Evolutionary conservation across 257 asterid species (phyloP).

Genomic region (Hygrophila difformis): DNA sequence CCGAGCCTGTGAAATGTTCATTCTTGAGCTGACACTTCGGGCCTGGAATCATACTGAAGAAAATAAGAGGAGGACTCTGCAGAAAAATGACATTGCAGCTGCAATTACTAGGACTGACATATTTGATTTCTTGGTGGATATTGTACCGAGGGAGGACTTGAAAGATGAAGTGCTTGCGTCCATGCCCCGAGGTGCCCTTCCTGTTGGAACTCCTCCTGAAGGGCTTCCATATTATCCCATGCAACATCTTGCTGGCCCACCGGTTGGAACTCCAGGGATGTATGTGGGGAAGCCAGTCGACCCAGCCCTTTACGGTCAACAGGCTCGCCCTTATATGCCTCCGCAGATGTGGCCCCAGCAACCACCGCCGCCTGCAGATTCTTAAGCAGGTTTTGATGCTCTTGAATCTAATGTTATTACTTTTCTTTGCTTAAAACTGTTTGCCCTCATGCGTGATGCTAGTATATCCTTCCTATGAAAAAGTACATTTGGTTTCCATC

Average conservation of each 20-base stretch:
- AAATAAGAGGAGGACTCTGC: constrained; percentile 93
- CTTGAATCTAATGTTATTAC: constrained; percentile 1
- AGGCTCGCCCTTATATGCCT: constrained; percentile 76
- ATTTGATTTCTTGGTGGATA: constrained; percentile 91
- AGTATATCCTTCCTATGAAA: neutral
- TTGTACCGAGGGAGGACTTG: constrained; percentile 91
- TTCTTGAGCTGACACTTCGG: constrained; percentile 85
- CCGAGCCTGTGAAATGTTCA: constrained; percentile 96
- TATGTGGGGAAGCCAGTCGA: constrained; percentile 84
- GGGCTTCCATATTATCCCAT: constrained; percentile 85
- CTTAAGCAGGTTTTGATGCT: constrained; percentile 38
- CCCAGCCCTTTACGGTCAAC: constrained; percentile 70
- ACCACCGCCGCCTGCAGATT: constrained; percentile 67
- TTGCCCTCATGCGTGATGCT: neutral
- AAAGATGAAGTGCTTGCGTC: constrained; percentile 94
- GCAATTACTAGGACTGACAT: constrained; percentile 95
- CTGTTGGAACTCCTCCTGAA: constrained; percentile 75
- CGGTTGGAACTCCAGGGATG: constrained; percentile 64
- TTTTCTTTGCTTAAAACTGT: neutral
- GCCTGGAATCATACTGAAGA: constrained; percentile 98
- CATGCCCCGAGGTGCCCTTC: constrained; percentile 73
- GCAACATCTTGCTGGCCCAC: constrained; percentile 58
- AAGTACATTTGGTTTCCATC: neutral
- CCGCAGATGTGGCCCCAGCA: constrained; percentile 89
- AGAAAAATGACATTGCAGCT: constrained; percentile 93